A percentile compares a stretch with the other conserved stretches of the same genome.
Evolutionary conservation across 257 asterid genomes (phyloP).

Genomic region (Rauvolfia tetraphylla): DNA sequence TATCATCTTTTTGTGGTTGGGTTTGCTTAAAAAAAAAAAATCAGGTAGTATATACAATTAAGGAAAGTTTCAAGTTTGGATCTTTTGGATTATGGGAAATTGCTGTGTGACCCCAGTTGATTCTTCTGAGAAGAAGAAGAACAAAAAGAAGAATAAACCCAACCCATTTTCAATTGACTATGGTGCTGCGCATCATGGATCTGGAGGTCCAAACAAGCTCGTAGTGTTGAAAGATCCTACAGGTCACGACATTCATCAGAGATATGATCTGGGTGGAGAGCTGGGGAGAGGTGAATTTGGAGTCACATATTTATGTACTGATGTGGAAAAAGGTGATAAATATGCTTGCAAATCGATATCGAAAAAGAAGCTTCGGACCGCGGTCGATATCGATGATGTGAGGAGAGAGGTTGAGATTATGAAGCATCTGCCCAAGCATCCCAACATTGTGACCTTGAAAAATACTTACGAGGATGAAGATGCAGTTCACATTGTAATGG

Average conservation of each 20-base stretch:
- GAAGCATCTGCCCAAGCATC: slow-evolving; percentile 55
- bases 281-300: slow-evolving; percentile 72
- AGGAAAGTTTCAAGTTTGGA: slow-evolving; percentile 4
- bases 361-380: slow-evolving; percentile 48
- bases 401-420: slow-evolving; percentile 62
- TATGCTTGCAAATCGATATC: slow-evolving; percentile 63
- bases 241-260: slow-evolving; percentile 40
- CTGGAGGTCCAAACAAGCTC: slow-evolving; percentile 38
- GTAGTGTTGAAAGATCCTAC: slow-evolving; percentile 53
- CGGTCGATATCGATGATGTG: slow-evolving; percentile 54
- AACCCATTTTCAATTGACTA: slow-evolving; percentile 53
- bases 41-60: background rate
- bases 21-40: background rate
- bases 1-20: background rate
- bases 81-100: slow-evolving; percentile 46
- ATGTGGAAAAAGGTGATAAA: slow-evolving; percentile 34
- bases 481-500: slow-evolving; percentile 64
- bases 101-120: slow-evolving; percentile 50
- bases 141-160: slow-evolving; percentile 38
- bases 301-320: slow-evolving; percentile 58
- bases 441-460: slow-evolving; percentile 48
- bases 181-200: slow-evolving; percentile 33
- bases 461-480: slow-evolving; percentile 53
- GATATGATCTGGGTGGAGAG: slow-evolving; percentile 55
- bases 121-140: slow-evolving; percentile 34